Base-by-base conservation (phyloP, 495 filamentous ascomycete genomes). In the Penicillium lagena region DNA sequence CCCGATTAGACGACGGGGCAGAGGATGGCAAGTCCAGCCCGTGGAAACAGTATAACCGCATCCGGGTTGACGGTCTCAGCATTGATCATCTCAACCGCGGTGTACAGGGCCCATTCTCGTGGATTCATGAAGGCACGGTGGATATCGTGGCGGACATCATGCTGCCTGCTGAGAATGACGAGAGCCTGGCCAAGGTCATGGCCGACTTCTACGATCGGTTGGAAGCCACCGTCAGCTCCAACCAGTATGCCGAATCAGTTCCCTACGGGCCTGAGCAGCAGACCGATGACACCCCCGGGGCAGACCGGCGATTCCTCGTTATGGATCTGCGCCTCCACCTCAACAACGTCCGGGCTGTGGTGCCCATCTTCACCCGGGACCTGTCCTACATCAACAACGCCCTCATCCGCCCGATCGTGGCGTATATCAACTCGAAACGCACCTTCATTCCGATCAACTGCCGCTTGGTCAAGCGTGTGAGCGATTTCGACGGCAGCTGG, bases 21-120 rank as follows among this genome's bases (percentile, higher is more conserved):
- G 69, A 73, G 8, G 62, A 71, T 43, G 72, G 66, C 27, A 73
- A 80, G 35, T 51, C 64, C 7, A 69, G 52, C 40, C 75, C 77
- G 0, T 98, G 89, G 90, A 95, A 96, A 70, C 96, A 96, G 58
- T 87, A 93, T 44, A 93, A 81, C 55, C 76, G 93, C 39, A 76
- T 95, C 28, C 80, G 93, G 12, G 93, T 98, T 49, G 93, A 96
- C 56, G 89, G 87, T 8, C 75, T 98, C 6, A 94, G 86, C 55
- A 95, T 98, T 43, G 91, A 96, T 56, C 93, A 98, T 62, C 73
- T 98, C 3, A 98, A 98, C 56, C 84, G 89, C 30, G 91, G 93
- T 29, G 85, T 96, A 6, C 81, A 93, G 49, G 94, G 93, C 0
- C 93, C 90, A 0, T 97, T 98, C 60, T 90, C 88, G 1, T 98